Conservation (phyloP, 306 rosid species). For the Mucuna pruriens region DNA sequence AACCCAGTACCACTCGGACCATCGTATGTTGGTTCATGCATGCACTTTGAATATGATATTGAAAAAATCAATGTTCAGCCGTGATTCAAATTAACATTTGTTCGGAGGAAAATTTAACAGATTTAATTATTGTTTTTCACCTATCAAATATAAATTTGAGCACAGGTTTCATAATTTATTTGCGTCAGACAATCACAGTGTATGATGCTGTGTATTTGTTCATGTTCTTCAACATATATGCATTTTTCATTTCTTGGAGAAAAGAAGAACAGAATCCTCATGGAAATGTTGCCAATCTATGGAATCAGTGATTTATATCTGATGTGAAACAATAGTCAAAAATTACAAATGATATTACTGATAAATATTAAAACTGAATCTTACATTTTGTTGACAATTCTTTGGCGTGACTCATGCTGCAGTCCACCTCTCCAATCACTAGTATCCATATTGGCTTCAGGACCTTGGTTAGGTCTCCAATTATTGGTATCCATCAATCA, state of each 20-base stretch:
- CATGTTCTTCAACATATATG: not conserved
- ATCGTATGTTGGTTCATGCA: no score
- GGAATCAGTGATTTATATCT: not conserved
- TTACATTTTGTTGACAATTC: conserved; percentile 56
- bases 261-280: not conserved
- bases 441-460: conserved; percentile 48
- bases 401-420: conserved; percentile 51
- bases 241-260: not conserved
- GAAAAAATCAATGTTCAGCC: conserved; percentile 12
- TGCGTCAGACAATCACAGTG: not conserved
- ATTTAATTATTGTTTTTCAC: not conserved
- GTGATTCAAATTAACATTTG: not conserved
- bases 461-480: conserved; percentile 54
- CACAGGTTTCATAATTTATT: conserved; percentile 10
- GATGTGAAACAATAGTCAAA: not conserved
- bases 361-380: conserved; percentile 31
- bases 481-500: conserved; percentile 51
- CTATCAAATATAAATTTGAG: conserved; percentile 2
- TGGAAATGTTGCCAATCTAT: not conserved
- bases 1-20: no score
- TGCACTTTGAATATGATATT: conserved; percentile 1
- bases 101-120: conserved; percentile 1
- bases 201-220: conserved; percentile 13
- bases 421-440: conserved; percentile 53
- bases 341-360: conserved; percentile 6